Evolutionary conservation across 441 rosid species (phyloP).

Genomic region (Pelargonium fulgidum): DNA sequence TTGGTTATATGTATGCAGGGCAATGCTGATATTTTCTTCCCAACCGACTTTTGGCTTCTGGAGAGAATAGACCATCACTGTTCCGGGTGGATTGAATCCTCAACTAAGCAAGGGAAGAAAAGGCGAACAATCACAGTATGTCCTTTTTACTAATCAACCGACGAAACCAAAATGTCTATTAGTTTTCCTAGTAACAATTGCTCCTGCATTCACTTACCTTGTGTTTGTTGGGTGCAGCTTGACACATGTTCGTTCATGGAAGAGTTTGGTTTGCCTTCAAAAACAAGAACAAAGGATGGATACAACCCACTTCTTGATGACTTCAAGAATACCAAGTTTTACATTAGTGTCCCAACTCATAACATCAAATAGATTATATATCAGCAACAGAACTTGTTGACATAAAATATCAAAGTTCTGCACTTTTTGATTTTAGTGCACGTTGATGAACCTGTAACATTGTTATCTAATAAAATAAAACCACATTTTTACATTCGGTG

Average conservation of each 20-base stretch:
- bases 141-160: not conserved
- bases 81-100: conserved; percentile 63
- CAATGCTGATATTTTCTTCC: conserved; percentile 94
- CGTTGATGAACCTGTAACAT: too few species aligned
- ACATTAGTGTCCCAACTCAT: conserved; percentile 90
- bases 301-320: conserved; percentile 94
- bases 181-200: too few species aligned
- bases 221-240: conserved; percentile 36
- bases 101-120: conserved; percentile 64
- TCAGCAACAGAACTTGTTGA: too few species aligned
- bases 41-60: conserved; percentile 86
- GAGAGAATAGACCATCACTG: conserved; percentile 85
- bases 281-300: conserved; percentile 85
- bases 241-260: conserved; percentile 90
- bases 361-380: conserved; percentile 39
- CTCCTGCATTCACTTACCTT: not conserved
- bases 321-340: conserved; percentile 86
- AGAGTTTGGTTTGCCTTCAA: conserved; percentile 83
- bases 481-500: too few species aligned
- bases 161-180: too few species aligned
- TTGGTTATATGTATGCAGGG: conserved; percentile 43
- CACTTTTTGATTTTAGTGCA: too few species aligned
- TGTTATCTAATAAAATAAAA: too few species aligned
- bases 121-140: conserved; percentile 82
- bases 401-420: too few species aligned